phyloP scores from a whole-genome alignment of 2,329 filamentous ascomycete genomes.

The Fusarium albidum region DNA sequence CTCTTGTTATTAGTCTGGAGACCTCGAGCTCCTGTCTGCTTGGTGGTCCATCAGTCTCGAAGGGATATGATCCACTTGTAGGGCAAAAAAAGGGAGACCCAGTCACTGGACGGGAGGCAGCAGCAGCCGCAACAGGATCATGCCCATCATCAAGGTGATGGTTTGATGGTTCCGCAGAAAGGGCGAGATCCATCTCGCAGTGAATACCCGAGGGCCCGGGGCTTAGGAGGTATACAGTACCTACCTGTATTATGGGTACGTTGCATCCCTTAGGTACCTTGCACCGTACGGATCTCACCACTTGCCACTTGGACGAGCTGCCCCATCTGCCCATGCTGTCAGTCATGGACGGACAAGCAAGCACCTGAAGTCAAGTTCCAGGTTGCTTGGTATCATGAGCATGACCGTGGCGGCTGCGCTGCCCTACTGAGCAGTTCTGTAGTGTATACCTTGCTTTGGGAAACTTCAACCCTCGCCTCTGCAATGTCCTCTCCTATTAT shows the following conservation, averaged over 20 bases:
- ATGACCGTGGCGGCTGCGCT: conserved; percentile 29
- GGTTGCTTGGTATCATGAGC: conserved; percentile 1
- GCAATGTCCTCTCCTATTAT: neutral
- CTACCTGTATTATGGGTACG: too few species aligned
- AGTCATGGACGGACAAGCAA: conserved; percentile 29
- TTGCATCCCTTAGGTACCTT: conserved; percentile 12
- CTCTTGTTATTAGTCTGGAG: too few species aligned
- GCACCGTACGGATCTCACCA: too few species aligned
- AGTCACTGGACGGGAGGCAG: neutral
- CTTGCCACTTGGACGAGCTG: neutral
- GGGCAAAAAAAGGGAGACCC: conserved; percentile 16
- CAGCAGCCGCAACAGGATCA: neutral
- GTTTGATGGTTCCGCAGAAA: conserved; percentile 15
- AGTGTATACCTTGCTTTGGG: neutral
- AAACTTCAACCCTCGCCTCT: neutral
- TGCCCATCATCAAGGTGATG: neutral
- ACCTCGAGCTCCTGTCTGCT: too few species aligned
- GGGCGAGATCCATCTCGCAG: conserved; percentile 25
- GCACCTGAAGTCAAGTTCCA: too few species aligned
- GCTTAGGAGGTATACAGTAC: too few species aligned
- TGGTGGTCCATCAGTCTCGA: neutral
- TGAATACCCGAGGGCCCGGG: neutral
- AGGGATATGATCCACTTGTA: conserved; percentile 19
- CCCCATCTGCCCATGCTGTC: conserved; percentile 32
- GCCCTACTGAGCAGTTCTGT: conserved; percentile 24